Percentiles rank a stretch among this genome's conserved stretches.
phyloP scores from a whole-genome alignment of 2,329 filamentous ascomycete species.

The Calonectria pteridis region DNA sequence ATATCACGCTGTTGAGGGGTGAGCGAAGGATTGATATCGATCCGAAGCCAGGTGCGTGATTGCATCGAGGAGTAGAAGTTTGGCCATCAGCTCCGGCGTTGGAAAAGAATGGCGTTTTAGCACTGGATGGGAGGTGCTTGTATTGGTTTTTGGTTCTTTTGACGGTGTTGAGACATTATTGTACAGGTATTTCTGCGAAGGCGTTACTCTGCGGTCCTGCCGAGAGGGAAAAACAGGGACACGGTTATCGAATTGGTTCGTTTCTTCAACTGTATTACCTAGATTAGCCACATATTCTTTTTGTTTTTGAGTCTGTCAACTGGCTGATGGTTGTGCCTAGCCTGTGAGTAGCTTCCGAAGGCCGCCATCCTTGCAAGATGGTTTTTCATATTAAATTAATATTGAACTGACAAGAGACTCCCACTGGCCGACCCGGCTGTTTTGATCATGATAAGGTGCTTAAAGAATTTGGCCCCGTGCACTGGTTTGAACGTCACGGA shows the following conservation, averaged over 20 bases:
- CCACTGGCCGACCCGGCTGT: neutral
- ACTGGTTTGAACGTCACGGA: neutral
- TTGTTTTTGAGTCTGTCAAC: constrained; percentile 25
- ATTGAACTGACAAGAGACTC: neutral
- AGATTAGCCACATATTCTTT: constrained; percentile 29
- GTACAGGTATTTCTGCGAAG: constrained; percentile 24
- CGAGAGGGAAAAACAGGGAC: constrained; percentile 19
- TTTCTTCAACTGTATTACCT: constrained; percentile 28
- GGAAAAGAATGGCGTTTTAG: constrained; percentile 32
- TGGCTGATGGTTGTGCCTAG: neutral
- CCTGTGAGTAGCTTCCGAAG: neutral
- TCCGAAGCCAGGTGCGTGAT: neutral
- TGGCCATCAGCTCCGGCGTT: constrained; percentile 37
- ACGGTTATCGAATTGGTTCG: constrained; percentile 9
- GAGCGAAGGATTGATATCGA: neutral
- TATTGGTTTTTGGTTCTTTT: constrained; percentile 24
- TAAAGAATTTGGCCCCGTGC: neutral
- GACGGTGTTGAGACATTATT: constrained; percentile 10
- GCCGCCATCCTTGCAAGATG: neutral
- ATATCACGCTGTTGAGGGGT: neutral
- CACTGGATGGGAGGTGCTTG: constrained; percentile 31
- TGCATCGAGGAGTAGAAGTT: constrained; percentile 4
- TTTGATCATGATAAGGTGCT: neutral
- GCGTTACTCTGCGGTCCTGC: constrained; percentile 27
- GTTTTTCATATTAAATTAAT: neutral